phyloP scores from a whole-genome alignment of 2,329 filamentous ascomycete genomes.

The Onygenales sp. region DNA sequence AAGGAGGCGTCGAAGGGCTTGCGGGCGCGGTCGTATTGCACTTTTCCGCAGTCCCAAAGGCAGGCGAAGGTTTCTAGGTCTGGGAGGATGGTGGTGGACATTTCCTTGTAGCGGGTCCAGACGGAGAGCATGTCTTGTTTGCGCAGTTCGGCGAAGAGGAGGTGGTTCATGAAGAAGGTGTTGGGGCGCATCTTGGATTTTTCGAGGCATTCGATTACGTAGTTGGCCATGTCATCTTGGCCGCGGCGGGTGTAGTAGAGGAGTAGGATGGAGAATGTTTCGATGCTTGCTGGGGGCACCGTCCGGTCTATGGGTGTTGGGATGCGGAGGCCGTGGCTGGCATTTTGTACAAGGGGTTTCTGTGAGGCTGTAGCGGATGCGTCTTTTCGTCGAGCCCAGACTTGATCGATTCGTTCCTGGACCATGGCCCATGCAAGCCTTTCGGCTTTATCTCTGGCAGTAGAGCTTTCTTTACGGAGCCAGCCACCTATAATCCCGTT shows the following conservation, averaged over 20 bases:
- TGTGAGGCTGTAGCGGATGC: constrained; percentile 15
- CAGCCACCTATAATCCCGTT: constrained; percentile 76
- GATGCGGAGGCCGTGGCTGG: constrained; percentile 16
- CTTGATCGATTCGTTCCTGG: constrained; percentile 53
- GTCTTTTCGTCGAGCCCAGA: constrained; percentile 30
- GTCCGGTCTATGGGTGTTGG: constrained; percentile 32
- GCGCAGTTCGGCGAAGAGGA: constrained; percentile 58
- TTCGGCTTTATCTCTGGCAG: constrained; percentile 53
- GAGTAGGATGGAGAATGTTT: constrained; percentile 69
- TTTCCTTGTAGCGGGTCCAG: constrained; percentile 44
- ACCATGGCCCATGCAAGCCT: constrained; percentile 69
- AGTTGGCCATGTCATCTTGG: constrained; percentile 47
- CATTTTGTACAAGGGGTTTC: constrained; percentile 20
- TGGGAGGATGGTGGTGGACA: constrained; percentile 47
- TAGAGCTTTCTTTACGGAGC: constrained; percentile 52
- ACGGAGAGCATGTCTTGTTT: constrained; percentile 48
- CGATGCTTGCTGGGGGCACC: constrained; percentile 55
- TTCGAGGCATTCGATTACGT: constrained; percentile 54
- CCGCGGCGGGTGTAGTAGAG: constrained; percentile 59
- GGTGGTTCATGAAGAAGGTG: constrained; percentile 69
- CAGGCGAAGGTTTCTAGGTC: constrained; percentile 61
- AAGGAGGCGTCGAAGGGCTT: constrained; percentile 38
- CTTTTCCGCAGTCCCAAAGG: constrained; percentile 49
- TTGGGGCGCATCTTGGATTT: constrained; percentile 58
- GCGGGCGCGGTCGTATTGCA: constrained; percentile 39